phyloP scores from a whole-genome alignment of 2,329 filamentous ascomycete genomes.

The Penicillium frequentans region DNA sequence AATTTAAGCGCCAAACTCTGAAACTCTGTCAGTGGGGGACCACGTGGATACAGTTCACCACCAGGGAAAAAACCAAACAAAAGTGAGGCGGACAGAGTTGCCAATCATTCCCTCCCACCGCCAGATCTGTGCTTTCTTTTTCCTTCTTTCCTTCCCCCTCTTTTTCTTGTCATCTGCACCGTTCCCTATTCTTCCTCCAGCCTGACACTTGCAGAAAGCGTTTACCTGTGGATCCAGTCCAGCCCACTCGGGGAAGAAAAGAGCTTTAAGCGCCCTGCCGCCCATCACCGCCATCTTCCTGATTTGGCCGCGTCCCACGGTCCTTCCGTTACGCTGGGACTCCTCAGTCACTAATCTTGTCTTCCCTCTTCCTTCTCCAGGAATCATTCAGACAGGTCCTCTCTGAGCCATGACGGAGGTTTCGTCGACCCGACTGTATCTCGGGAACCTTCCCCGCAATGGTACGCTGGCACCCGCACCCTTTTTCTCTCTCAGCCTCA shows the following conservation, averaged over 20 bases:
- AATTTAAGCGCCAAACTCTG: not conserved
- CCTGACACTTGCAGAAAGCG: not conserved
- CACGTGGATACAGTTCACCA: constrained; percentile 19
- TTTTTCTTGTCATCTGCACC: not conserved
- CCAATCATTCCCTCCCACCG: constrained; percentile 18
- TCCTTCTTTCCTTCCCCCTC: constrained; percentile 3
- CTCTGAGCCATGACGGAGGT: constrained; percentile 71
- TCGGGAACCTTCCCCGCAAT: constrained; percentile 95
- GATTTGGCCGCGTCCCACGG: constrained; percentile 11
- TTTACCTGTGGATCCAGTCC: not conserved
- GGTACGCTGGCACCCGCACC: constrained; percentile 62
- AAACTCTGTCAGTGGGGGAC: constrained; percentile 6
- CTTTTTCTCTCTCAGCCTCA: constrained; percentile 22
- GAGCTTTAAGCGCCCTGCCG: constrained; percentile 1
- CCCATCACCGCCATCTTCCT: constrained; percentile 13
- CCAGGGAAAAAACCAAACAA: constrained; percentile 5
- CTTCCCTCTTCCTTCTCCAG: constrained; percentile 2
- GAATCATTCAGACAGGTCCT: constrained; percentile 3
- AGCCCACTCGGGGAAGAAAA: not conserved
- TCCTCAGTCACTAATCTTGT: constrained; percentile 5
- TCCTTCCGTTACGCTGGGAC: constrained; percentile 5
- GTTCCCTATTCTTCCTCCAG: not conserved
- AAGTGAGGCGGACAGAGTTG: constrained; percentile 26
- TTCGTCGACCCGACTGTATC: constrained; percentile 90
- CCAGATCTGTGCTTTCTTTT: constrained; percentile 18